Conservation (phyloP, 306 rosid genomes). For the Alnus glutinosa region DNA sequence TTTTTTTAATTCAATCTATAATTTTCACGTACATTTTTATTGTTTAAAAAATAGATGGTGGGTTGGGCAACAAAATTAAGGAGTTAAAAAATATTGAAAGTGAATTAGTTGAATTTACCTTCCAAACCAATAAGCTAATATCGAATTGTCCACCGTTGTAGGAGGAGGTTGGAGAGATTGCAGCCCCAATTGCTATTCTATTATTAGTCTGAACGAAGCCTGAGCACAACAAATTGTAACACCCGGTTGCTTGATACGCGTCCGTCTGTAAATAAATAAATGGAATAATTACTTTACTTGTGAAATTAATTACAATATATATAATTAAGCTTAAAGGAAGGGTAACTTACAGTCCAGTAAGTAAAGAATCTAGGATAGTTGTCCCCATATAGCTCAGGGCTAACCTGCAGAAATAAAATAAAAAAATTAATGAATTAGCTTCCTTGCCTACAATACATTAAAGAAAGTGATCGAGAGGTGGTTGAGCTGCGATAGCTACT, state of each 20-base stretch:
- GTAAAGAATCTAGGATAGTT: conserved; percentile 90
- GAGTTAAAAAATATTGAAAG: no score
- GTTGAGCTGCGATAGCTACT: conserved; percentile 46
- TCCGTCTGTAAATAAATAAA: conserved; percentile 59
- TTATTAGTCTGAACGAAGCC: conserved; percentile 93
- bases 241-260: conserved; percentile 97
- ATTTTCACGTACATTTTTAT: no score
- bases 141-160: conserved; percentile 84
- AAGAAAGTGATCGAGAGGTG: conserved; percentile 17
- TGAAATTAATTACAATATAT: not conserved
- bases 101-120: conserved; percentile 54
- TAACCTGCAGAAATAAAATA: conserved; percentile 52
- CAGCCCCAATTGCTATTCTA: conserved; percentile 92
- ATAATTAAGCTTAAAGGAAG: conserved; percentile 25
- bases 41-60: no score
- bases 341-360: conserved; percentile 85
- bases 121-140: conserved; percentile 86
- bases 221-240: conserved; percentile 87
- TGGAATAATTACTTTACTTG: not conserved
- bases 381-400: conserved; percentile 97
- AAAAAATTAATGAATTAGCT: conserved; percentile 42
- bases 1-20: no score
- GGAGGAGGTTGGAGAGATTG: conserved; percentile 87
- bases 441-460: conserved; percentile 14
- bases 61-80: no score